Base-by-base conservation (phyloP, 495 filamentous ascomycete genomes). In the Trichoderma gamsii region DNA sequence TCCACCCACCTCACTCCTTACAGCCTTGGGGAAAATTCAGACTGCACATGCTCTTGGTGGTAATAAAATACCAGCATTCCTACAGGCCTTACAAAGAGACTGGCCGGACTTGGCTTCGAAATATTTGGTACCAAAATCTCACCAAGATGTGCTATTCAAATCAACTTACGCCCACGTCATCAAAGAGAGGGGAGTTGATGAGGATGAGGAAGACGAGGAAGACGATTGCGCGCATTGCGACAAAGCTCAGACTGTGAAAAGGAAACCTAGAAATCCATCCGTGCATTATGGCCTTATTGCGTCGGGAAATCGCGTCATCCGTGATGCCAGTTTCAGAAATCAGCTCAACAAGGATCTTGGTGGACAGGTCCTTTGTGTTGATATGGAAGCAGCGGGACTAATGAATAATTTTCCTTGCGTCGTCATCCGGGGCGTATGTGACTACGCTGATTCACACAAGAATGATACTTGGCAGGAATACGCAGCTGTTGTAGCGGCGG, bases 341-440 rank as follows among this genome's bases (percentile, higher is more conserved):
- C 27, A 67, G n/a, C 23, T 79, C 38, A 63, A 66, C 56, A 59
- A 69, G 16, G 63, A 35, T 25, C 27, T 64, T 18, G 51, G 51
- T 23, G 51, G 51, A 5, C 29, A 59, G 2, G 38, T 67, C 7
- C 69, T 82, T 6, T 81, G 76, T 65, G 79, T 84, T 65, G 80
- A 83, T 65, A 84, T 81, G 77, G 81, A 85, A 68, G 76, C 78
- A 18, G 81, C 81, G n/a, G 80, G 80, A 12, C 44, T 83, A 12
- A 76, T 75, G 73, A 74, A 76, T 46, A 12, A 68, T 29, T 76
- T 81, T 64, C 76, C 71, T 3, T 80, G 77, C 52, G 63, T 80
- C 4, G 73, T 79, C 1, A 76, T 80, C 23, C 71, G 73, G 0
- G 78, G 79, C 2, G 76, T 79, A 15, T 76, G 71, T 41, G 72